A percentile compares a stretch with the other conserved stretches of the same genome.
Conservation (phyloP, 2,329 filamentous ascomycete genomes). For the Metarhizium robertsii region DNA sequence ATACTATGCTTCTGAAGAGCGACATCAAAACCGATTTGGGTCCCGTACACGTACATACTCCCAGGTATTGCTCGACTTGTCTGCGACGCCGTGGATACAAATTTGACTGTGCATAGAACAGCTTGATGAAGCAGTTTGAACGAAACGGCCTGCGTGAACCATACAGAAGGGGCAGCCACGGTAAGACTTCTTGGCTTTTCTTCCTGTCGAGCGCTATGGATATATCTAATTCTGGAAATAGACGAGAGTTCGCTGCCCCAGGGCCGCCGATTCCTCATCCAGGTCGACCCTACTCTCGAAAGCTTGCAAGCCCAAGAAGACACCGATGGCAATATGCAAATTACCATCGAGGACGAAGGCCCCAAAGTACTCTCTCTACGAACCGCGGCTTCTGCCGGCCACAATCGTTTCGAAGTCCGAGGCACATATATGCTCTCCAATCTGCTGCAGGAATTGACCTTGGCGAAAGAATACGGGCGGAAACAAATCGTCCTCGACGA, state of each 20-base stretch:
- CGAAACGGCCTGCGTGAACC: conserved; percentile 42
- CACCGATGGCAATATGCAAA: conserved; percentile 89
- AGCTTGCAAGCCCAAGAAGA: conserved; percentile 78
- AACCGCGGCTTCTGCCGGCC: conserved; percentile 76
- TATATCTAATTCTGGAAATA: conserved; percentile 23
- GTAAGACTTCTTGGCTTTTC: conserved; percentile 21
- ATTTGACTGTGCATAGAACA: conserved; percentile 35
- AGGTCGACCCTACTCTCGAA: conserved; percentile 76
- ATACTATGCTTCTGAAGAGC: conserved; percentile 48
- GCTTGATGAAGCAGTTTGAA: conserved; percentile 43
- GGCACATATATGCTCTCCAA: conserved; percentile 98
- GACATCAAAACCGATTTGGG: conserved; percentile 39
- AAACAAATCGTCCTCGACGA: conserved; percentile 89
- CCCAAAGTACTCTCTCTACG: conserved; percentile 84
- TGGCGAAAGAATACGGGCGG: conserved; percentile 84
- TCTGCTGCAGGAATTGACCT: conserved; percentile 83
- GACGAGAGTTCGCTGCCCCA: conserved; percentile 64
- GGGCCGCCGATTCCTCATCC: conserved; percentile 69
- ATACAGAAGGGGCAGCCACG: conserved; percentile 50
- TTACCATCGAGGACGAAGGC: conserved; percentile 91
- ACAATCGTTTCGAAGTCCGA: conserved; percentile 81
- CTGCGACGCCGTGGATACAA: background rate
- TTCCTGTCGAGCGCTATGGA: background rate
- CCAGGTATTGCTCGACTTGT: conserved; percentile 29
- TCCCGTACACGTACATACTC: conserved; percentile 47